Percentiles rank a stretch among this genome's conserved stretches.
phyloP scores from a whole-genome alignment of 2,329 filamentous ascomycete genomes.

The Alternaria panax region DNA sequence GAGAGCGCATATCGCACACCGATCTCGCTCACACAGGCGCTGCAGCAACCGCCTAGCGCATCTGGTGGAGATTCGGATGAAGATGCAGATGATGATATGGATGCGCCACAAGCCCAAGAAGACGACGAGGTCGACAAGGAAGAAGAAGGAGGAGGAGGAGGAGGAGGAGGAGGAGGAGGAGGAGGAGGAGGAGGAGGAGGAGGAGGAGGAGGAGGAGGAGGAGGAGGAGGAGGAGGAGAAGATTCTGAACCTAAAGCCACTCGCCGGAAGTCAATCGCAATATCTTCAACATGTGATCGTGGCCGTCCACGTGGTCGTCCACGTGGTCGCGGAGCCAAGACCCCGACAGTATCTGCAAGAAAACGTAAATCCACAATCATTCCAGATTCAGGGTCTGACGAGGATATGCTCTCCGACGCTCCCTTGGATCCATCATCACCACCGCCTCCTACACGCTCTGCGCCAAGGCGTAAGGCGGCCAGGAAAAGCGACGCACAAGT shows the following conservation, averaged over 20 bases:
- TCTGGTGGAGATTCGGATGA: neutral
- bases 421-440: constrained; percentile 14
- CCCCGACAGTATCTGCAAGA: constrained; percentile 7
- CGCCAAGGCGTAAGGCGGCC: constrained; percentile 36
- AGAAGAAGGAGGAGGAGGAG: constrained; percentile 40
- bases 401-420: constrained; percentile 19
- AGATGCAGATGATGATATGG: constrained; percentile 1
- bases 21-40: constrained; percentile 46
- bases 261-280: constrained; percentile 19
- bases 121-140: constrained; percentile 54
- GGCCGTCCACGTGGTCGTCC: constrained; percentile 1
- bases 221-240: constrained; percentile 43
- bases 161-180: constrained; percentile 37
- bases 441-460: constrained; percentile 18
- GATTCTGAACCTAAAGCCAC: constrained; percentile 1
- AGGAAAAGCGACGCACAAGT: constrained; percentile 40
- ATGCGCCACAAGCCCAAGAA: constrained; percentile 36
- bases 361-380: constrained; percentile 16
- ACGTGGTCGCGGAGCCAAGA: constrained; percentile 15
- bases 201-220: constrained; percentile 56
- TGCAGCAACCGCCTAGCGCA: constrained; percentile 26
- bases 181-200: constrained; percentile 27
- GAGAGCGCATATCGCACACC: constrained; percentile 37
- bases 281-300: neutral
- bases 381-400: constrained; percentile 20